phyloP scores from a whole-genome alignment of 2,329 filamentous ascomycete genomes.

The Penicillium occitanis region DNA sequence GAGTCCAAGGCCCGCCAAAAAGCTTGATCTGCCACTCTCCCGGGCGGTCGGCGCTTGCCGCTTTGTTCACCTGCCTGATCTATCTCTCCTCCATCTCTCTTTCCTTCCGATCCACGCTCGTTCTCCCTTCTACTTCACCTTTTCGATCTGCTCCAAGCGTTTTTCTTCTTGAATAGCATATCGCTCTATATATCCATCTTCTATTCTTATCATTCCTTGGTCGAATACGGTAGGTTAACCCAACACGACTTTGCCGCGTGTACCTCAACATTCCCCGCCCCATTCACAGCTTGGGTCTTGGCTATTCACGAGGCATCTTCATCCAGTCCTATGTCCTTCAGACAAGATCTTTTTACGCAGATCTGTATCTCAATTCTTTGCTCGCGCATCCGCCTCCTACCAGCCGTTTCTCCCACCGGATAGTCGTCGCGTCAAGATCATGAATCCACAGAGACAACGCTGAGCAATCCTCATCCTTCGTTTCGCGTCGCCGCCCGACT shows the following conservation, averaged over 20 bases:
- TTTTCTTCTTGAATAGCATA: not conserved
- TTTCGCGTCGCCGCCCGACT: constrained; percentile 17
- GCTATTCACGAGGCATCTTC: constrained; percentile 3
- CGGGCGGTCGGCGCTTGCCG: constrained; percentile 15
- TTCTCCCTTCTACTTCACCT: not conserved
- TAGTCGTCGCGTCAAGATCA: constrained; percentile 9
- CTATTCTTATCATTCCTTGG: not conserved
- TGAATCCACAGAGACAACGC: constrained; percentile 7
- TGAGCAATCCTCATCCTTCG: constrained; percentile 8
- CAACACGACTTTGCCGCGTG: constrained; percentile 8
- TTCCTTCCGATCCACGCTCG: not conserved
- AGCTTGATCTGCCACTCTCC: constrained; percentile 22
- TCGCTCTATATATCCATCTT: not conserved
- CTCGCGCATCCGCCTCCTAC: not conserved
- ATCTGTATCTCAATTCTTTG: not conserved
- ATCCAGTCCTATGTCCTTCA: not conserved
- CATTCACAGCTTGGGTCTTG: not conserved
- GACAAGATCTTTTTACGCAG: not conserved
- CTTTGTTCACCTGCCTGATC: not conserved
- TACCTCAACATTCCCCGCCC: constrained; percentile 7
- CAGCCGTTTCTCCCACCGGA: not conserved
- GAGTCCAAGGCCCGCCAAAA: constrained; percentile 22
- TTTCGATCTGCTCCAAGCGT: not conserved
- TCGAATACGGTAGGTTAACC: not conserved
- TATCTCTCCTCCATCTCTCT: not conserved